These are phyloP conservation scores for Lathyrus aphaca DNA, from an alignment of 306 rosid genomes.

Conservation along the genomic window DNA sequence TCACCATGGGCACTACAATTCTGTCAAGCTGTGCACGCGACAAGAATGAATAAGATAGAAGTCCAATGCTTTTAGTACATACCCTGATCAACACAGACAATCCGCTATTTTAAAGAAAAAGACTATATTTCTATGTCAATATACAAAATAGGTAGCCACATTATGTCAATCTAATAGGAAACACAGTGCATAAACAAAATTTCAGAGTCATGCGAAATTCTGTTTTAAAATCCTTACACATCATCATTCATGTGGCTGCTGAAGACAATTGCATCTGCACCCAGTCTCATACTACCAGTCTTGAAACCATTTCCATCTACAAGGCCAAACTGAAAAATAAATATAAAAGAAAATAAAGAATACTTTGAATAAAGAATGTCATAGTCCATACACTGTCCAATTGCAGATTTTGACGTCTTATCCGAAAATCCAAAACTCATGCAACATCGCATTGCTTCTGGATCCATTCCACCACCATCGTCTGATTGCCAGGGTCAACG, in stretches of 20 bases:
- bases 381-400: conserved; percentile 78
- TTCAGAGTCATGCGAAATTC: conserved; percentile 1
- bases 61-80: conserved; percentile 81
- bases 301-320: conserved; percentile 99
- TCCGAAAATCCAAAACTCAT: conserved; percentile 97
- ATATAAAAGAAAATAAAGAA: conserved; percentile 28
- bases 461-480: conserved; percentile 92
- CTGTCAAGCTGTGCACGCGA: conserved; percentile 62
- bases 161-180: background rate
- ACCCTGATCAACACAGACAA: conserved; percentile 52
- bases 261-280: conserved; percentile 89
- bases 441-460: conserved; percentile 82
- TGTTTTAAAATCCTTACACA: conserved; percentile 53
- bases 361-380: conserved; percentile 35
- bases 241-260: conserved; percentile 61
- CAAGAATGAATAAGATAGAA: conserved; percentile 85
- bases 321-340: conserved; percentile 53
- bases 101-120: background rate
- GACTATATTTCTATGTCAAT: conserved; percentile 3
- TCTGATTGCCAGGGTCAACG: conserved; percentile 53
- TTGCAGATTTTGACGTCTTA: conserved; percentile 68
- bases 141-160: conserved; percentile 9
- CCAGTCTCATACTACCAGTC: conserved; percentile 97
- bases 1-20: conserved; percentile 89
- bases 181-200: conserved; percentile 7